A percentile compares a stretch with the other conserved stretches of the same genome.
These are phyloP conservation scores for Fusarium nisikadoi DNA, from an alignment of 2,329 filamentous ascomycete genomes.

Conservation along the genomic window DNA sequence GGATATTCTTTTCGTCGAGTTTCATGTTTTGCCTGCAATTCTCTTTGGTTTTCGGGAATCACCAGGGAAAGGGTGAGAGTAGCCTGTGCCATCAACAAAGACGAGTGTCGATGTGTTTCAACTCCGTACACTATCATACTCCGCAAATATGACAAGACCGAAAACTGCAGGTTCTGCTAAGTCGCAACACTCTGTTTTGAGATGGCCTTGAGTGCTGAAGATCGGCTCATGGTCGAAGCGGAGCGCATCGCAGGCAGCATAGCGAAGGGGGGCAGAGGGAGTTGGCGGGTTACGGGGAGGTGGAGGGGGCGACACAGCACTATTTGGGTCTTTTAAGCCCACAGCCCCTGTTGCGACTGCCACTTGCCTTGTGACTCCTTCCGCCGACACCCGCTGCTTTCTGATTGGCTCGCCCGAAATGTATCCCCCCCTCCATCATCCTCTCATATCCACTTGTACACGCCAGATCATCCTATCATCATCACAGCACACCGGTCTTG, in stretches of 20 bases:
- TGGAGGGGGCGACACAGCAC: constrained; percentile 57
- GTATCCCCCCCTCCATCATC: constrained; percentile 13
- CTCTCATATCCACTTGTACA: constrained; percentile 22
- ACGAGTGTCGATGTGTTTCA: constrained; percentile 23
- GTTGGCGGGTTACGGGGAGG: constrained; percentile 49
- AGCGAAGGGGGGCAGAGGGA: constrained; percentile 28
- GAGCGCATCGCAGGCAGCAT: neutral
- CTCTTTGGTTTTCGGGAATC: constrained; percentile 4
- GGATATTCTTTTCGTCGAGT: constrained; percentile 36
- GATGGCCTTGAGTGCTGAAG: constrained; percentile 14
- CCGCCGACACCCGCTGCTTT: constrained; percentile 17
- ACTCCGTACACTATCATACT: neutral
- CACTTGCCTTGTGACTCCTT: constrained; percentile 37
- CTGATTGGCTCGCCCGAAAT: constrained; percentile 37
- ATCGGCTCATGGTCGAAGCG: constrained; percentile 15
- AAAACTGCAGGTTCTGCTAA: neutral
- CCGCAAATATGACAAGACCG: neutral
- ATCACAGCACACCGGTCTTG: constrained; percentile 9
- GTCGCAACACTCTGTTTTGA: neutral
- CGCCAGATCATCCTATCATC: constrained; percentile 22
- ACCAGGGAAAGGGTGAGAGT: constrained; percentile 46
- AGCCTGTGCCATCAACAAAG: constrained; percentile 4
- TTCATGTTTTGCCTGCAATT: neutral
- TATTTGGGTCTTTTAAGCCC: constrained; percentile 68
- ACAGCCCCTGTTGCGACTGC: constrained; percentile 42